phyloP scores from a whole-genome alignment of 2,329 filamentous ascomycete species.

The Aquanectria penicillioides region DNA sequence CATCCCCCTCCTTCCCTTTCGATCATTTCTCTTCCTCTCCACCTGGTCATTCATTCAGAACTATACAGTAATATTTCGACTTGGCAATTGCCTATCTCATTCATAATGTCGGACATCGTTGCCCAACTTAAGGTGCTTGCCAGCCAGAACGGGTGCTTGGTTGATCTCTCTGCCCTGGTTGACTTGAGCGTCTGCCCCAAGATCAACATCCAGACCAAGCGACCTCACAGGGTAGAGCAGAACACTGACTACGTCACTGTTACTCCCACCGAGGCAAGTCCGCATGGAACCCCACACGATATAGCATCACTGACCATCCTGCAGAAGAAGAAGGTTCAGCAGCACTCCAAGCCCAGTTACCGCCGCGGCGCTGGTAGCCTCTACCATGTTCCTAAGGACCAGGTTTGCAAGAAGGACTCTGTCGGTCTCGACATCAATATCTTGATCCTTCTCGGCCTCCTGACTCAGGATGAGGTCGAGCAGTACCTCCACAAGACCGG shows the following conservation, averaged over 20 bases:
- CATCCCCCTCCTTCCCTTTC: too few relatives aligned
- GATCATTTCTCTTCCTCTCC: conserved; percentile 19
- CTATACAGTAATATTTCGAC: too few relatives aligned
- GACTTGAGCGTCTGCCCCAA: conserved; percentile 34
- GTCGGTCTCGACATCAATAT: conserved; percentile 33
- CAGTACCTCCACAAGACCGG: conserved; percentile 34
- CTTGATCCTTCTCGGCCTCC: conserved; percentile 33
- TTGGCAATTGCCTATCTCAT: too few relatives aligned
- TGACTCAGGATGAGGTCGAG: conserved; percentile 34
- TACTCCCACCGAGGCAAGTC: conserved; percentile 28
- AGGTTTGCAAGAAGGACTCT: conserved; percentile 34
- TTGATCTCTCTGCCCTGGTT: conserved; percentile 35
- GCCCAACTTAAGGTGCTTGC: conserved; percentile 33
- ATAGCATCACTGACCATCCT: background rate
- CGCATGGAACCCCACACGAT: background rate
- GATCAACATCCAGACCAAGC: conserved; percentile 31
- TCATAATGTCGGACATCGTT: conserved; percentile 34
- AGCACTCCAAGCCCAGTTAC: conserved; percentile 4
- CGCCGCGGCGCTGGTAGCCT: conserved; percentile 9
- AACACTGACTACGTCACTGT: conserved; percentile 34
- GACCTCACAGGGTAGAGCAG: conserved; percentile 28
- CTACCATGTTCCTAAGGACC: conserved; percentile 29
- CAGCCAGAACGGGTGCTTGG: conserved; percentile 31
- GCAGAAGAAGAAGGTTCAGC: conserved; percentile 4
- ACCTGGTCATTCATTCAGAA: conserved; percentile 22